A percentile compares a stretch with the other conserved stretches of the same genome.
Evolutionary conservation across 306 rosid species (phyloP).

Genomic region (Cicer pinnatifidum): DNA sequence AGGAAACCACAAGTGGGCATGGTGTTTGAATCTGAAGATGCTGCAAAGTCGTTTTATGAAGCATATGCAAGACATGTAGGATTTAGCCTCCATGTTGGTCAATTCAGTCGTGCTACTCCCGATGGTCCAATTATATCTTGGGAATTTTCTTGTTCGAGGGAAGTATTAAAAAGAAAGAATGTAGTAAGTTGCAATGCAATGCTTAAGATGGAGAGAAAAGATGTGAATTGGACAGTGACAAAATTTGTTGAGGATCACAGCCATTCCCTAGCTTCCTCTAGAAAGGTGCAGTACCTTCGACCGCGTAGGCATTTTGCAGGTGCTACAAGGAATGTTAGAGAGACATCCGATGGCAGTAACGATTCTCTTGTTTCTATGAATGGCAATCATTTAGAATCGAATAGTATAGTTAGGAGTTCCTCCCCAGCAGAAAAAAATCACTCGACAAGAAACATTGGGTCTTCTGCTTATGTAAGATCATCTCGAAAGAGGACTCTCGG

Average conservation of each 20-base stretch:
- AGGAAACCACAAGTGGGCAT: constrained; percentile 67
- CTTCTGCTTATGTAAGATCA: constrained; percentile 52
- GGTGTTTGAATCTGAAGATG: constrained; percentile 73
- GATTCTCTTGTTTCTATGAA: constrained; percentile 54
- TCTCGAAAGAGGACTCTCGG: constrained; percentile 69
- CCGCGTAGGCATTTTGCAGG: constrained; percentile 77
- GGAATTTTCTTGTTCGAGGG: constrained; percentile 77
- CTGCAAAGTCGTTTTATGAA: constrained; percentile 66
- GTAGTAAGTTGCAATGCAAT: constrained; percentile 77
- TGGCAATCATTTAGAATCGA: constrained; percentile 57
- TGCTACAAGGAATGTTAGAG: constrained; percentile 57
- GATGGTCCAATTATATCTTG: constrained; percentile 79
- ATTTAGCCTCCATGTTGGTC: constrained; percentile 72
- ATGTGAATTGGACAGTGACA: constrained; percentile 62
- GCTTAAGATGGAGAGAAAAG: constrained; percentile 72
- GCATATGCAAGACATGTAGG: constrained; percentile 65
- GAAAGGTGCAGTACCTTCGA: constrained; percentile 63
- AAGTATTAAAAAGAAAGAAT: constrained; percentile 69
- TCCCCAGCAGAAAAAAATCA: constrained; percentile 61
- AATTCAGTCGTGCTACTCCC: constrained; percentile 66
- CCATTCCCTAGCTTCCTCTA: constrained; percentile 62
- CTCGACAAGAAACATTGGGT: constrained; percentile 50
- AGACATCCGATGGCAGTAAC: constrained; percentile 50
- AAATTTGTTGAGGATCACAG: constrained; percentile 81
- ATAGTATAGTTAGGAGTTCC: constrained; percentile 51